Evolutionary conservation across 768 basidiomycete genomes (phyloP).

Genomic region (Termitomyces sp.): DNA sequence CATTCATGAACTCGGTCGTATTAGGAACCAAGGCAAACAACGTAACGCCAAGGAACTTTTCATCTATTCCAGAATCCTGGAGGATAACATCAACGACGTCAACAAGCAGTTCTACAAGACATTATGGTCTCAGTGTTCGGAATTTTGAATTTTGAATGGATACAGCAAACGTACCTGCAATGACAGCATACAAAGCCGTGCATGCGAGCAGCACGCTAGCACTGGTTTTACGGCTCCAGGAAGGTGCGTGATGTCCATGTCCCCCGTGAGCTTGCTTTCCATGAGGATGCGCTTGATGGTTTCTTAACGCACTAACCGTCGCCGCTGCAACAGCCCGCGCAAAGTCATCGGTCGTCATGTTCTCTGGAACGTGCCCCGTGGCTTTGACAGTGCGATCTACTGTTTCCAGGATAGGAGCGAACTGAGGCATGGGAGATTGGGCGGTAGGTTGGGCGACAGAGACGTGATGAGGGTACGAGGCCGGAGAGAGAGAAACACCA

Average conservation of each 20-base stretch:
- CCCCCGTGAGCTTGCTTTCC: conserved; percentile 53
- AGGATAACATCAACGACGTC: conserved; percentile 95
- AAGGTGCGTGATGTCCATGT: conserved; percentile 86
- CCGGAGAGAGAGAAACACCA: conserved; percentile 32
- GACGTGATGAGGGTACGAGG: conserved; percentile 38
- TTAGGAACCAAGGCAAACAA: conserved; percentile 97
- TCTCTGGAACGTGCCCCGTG: conserved; percentile 51
- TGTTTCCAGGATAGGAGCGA: conserved; percentile 68
- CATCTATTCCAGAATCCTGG: conserved; percentile 86
- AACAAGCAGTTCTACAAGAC: conserved; percentile 74
- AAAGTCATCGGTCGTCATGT: conserved; percentile 82
- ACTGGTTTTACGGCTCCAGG: conserved; percentile 89
- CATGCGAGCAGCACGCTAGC: conserved; percentile 86
- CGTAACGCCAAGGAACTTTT: conserved; percentile 96
- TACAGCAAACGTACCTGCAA: conserved; percentile 67
- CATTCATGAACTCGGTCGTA: conserved; percentile 99
- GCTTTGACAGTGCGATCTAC: conserved; percentile 75
- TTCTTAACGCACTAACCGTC: conserved; percentile 85
- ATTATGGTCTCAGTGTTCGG: background rate
- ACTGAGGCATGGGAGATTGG: conserved; percentile 26
- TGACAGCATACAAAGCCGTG: conserved; percentile 89
- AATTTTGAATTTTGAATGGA: background rate
- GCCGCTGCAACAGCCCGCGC: conserved; percentile 92
- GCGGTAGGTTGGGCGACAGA: conserved; percentile 58
- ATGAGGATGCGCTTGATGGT: conserved; percentile 58